phyloP scores from a whole-genome alignment of 257 asterid species.

The Orobanche coerulescens region DNA sequence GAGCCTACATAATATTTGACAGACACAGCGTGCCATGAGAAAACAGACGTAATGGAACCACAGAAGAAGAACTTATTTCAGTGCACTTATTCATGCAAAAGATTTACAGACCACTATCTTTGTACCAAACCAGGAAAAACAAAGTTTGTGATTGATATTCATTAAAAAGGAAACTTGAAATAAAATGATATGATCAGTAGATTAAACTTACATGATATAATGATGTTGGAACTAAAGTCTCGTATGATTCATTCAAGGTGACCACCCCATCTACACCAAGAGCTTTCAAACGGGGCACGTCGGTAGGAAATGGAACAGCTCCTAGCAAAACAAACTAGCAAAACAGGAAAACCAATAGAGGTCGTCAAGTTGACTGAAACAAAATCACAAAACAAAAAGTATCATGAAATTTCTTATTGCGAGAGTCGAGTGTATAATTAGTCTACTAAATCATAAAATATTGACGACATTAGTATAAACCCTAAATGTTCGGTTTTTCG shows the following conservation, averaged over 20 bases:
- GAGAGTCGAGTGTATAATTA: not conserved
- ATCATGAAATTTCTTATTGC: not conserved
- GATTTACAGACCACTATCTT: too few species aligned
- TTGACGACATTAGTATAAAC: not conserved
- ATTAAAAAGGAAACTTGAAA: conserved; percentile 3
- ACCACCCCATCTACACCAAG: conserved; percentile 88
- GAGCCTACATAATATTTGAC: conserved; percentile 39
- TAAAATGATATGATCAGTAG: not conserved
- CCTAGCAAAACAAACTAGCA: conserved; percentile 75
- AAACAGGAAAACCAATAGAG: conserved; percentile 8
- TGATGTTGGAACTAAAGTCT: conserved; percentile 75
- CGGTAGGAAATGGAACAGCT: conserved; percentile 96
- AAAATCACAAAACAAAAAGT: not conserved
- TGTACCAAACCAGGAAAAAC: too few species aligned
- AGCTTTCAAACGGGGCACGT: conserved; percentile 73
- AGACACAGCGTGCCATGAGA: conserved; percentile 1
- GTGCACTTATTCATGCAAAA: too few species aligned
- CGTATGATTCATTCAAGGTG: conserved; percentile 82
- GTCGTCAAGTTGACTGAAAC: not conserved
- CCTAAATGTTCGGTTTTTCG: not conserved
- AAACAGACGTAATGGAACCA: conserved; percentile 6
- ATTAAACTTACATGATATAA: conserved; percentile 51
- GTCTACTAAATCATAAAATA: not conserved
- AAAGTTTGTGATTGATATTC: too few species aligned
- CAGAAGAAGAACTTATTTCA: too few species aligned